Conservation (phyloP, 345 rosid genomes). For the Eucalyptus marginata region DNA sequence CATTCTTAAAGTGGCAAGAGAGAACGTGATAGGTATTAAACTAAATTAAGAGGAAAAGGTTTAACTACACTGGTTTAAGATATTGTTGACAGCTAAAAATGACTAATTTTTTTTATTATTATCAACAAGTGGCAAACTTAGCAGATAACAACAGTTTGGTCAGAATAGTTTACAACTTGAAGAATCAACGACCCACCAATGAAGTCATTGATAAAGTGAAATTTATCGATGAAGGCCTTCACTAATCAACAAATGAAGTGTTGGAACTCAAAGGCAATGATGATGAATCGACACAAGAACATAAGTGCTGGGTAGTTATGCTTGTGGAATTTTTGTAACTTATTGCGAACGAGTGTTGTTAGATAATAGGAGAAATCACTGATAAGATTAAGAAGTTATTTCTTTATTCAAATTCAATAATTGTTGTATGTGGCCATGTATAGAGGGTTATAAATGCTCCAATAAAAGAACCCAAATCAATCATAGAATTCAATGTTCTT, state of each 20-base stretch:
- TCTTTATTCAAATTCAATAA: not conserved
- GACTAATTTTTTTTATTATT: not conserved
- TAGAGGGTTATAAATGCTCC: not conserved
- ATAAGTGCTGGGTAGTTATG: not conserved
- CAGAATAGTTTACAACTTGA: not conserved
- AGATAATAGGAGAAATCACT: not conserved
- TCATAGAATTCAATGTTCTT: not conserved
- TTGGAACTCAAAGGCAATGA: not conserved
- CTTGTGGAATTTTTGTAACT: not conserved
- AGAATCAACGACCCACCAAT: not conserved
- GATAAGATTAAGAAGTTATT: not conserved
- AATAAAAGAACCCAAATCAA: not conserved
- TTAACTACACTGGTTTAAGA: too few relatives aligned
- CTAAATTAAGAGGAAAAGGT: too few relatives aligned
- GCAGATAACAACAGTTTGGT: not conserved
- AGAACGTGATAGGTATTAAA: too few relatives aligned
- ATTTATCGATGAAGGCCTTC: not conserved
- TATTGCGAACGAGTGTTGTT: not conserved
- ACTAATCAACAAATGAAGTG: not conserved
- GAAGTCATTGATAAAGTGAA: not conserved
- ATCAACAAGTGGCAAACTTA: not conserved
- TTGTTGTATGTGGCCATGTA: not conserved
- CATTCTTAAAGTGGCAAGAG: too few relatives aligned
- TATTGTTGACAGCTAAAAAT: not conserved
- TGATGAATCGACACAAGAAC: not conserved